phyloP scores from a whole-genome alignment of 1,284 basidiomycete species.

The Microbotryum intermedium region DNA sequence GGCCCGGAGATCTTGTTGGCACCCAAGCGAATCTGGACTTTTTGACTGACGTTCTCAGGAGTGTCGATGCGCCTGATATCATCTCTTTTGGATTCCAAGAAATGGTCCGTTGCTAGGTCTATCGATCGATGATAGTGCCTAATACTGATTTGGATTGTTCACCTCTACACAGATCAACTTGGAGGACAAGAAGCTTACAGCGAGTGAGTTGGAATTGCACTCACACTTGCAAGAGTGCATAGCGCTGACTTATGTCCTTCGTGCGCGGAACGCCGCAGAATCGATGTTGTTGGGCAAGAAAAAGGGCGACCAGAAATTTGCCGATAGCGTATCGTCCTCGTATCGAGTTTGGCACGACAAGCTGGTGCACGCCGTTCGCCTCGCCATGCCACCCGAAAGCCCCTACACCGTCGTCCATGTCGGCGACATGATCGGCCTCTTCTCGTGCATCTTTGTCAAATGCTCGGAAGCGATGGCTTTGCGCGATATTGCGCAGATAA shows the following conservation, averaged over 20 bases:
- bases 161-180: constrained; percentile 59
- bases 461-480: constrained; percentile 66
- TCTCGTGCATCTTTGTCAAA: constrained; percentile 79
- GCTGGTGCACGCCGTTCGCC: constrained; percentile 63
- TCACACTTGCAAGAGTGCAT: constrained; percentile 38
- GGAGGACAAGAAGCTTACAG: constrained; percentile 88
- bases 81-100: constrained; percentile 92
- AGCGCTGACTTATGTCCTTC: not conserved
- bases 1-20: constrained; percentile 59
- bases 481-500: constrained; percentile 79
- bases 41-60: constrained; percentile 59
- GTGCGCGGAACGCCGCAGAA: constrained; percentile 42
- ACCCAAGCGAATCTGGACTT: constrained; percentile 57
- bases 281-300: constrained; percentile 63
- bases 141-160: constrained; percentile 41
- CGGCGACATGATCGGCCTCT: constrained; percentile 88
- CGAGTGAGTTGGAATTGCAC: constrained; percentile 67
- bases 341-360: constrained; percentile 84
- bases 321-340: constrained; percentile 47
- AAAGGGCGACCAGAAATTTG: constrained; percentile 54
- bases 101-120: constrained; percentile 89
- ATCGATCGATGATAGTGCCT: no score
- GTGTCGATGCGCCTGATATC: constrained; percentile 67
- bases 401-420: constrained; percentile 76
- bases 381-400: constrained; percentile 53